Conservation (phyloP, 352 stramenopile genomes). For the Globisporangium uncinulatum region DNA sequence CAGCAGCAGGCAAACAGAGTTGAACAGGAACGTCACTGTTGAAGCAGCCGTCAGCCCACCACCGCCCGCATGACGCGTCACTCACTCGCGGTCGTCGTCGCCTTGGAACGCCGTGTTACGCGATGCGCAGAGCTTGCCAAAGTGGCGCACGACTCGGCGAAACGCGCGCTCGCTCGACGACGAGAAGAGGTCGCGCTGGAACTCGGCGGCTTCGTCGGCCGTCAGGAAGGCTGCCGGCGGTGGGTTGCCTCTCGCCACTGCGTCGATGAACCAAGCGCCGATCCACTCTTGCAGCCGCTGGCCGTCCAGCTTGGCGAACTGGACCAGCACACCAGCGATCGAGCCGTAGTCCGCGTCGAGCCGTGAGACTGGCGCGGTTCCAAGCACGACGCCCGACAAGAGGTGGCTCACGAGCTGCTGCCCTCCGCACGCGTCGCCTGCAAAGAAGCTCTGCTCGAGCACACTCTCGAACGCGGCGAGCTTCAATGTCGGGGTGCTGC, state of each 20-base stretch:
- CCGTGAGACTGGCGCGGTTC: constrained; percentile 44
- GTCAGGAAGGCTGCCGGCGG: constrained; percentile 57
- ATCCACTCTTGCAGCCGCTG: constrained; percentile 49
- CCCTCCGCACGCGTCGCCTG: constrained; percentile 15
- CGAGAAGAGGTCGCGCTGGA: constrained; percentile 63
- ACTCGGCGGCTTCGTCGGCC: constrained; percentile 45
- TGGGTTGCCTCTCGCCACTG: constrained; percentile 25
- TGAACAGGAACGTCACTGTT: neutral
- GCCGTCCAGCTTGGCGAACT: constrained; percentile 64
- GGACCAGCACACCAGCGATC: constrained; percentile 61
- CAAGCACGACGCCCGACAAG: constrained; percentile 58
- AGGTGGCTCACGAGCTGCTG: constrained; percentile 60
- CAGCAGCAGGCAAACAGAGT: neutral
- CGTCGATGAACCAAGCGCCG: constrained; percentile 58
- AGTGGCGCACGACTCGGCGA: constrained; percentile 68
- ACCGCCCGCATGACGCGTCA: constrained; percentile 2
- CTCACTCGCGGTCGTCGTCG: constrained; percentile 19
- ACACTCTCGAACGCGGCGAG: constrained; percentile 15
- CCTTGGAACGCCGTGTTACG: constrained; percentile 51
- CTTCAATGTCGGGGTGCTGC: constrained; percentile 11
- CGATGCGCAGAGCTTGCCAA: constrained; percentile 75
- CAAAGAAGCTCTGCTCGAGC: constrained; percentile 21
- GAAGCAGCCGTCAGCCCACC: constrained; percentile 4
- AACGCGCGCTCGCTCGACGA: constrained; percentile 64
- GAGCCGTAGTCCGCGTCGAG: constrained; percentile 82